phyloP scores from a whole-genome alignment of 2,329 filamentous ascomycete species.

The Paraconiothyrium sp. region DNA sequence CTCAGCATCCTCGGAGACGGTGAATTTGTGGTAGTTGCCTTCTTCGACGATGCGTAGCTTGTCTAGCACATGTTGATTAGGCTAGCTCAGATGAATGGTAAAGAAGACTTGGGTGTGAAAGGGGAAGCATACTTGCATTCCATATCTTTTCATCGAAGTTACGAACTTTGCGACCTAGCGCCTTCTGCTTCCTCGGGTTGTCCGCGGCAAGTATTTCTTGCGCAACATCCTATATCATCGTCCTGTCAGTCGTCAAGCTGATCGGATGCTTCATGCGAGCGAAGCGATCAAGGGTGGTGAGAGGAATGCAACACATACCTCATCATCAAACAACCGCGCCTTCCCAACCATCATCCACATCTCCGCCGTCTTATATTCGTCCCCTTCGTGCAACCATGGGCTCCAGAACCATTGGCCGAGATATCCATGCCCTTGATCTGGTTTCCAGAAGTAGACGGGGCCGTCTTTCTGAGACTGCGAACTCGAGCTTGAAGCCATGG shows the following conservation, averaged over 20 bases:
- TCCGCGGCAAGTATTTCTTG: constrained; percentile 59
- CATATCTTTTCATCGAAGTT: constrained; percentile 64
- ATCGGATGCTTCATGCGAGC: too few relatives aligned
- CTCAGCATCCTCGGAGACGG: constrained; percentile 50
- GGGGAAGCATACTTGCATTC: constrained; percentile 49
- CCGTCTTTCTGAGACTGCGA: neutral
- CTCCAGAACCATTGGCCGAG: constrained; percentile 71
- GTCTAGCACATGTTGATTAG: constrained; percentile 38
- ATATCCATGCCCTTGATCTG: constrained; percentile 57
- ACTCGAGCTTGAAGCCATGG: neutral
- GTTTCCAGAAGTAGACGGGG: constrained; percentile 42
- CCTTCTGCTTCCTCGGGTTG: constrained; percentile 61
- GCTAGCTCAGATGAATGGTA: too few relatives aligned
- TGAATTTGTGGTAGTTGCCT: constrained; percentile 70
- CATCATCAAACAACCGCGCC: constrained; percentile 54
- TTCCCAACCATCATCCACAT: constrained; percentile 62
- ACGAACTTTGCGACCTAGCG: constrained; percentile 64
- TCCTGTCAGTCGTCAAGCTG: neutral
- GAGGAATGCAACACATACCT: constrained; percentile 20
- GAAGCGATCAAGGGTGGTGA: neutral
- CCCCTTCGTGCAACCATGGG: constrained; percentile 53
- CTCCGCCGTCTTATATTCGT: constrained; percentile 52
- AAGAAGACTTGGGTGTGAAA: neutral
- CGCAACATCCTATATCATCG: constrained; percentile 49
- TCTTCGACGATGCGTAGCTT: constrained; percentile 65